These are phyloP conservation scores for Dacryopinax spathularia DNA, from an alignment of 768 basidiomycete species.

Conservation along the genomic window DNA sequence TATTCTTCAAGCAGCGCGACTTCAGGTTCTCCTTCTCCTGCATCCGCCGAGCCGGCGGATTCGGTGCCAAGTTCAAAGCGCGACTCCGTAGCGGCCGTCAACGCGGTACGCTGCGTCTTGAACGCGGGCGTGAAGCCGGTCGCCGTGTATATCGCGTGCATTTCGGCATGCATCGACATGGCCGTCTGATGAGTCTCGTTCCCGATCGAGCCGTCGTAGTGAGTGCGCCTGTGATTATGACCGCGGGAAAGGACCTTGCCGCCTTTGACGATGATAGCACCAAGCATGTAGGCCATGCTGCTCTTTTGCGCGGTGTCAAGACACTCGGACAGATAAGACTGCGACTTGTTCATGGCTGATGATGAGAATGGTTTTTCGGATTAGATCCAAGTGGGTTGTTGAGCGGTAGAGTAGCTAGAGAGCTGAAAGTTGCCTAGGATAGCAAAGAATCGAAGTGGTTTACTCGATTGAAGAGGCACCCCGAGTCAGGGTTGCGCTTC, in stretches of 20 bases:
- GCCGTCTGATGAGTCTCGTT: slow-evolving; percentile 26
- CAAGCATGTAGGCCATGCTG: slow-evolving; percentile 9
- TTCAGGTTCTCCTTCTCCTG: slow-evolving; percentile 9
- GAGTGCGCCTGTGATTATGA: slow-evolving; percentile 40
- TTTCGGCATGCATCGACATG: slow-evolving; percentile 41
- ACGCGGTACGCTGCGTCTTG: slow-evolving; percentile 30
- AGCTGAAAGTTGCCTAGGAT: not conserved
- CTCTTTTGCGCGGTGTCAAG: slow-evolving; percentile 9
- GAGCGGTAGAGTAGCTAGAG: not conserved
- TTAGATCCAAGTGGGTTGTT: not conserved
- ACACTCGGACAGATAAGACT: slow-evolving; percentile 10
- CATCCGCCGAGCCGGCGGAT: slow-evolving; percentile 15
- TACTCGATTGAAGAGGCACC: not conserved
- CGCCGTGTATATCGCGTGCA: slow-evolving; percentile 43
- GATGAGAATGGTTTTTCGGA: not conserved
- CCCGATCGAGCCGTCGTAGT: slow-evolving; percentile 31
- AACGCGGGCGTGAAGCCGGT: slow-evolving; percentile 35
- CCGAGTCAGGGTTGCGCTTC: not conserved
- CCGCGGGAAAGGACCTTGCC: slow-evolving; percentile 41
- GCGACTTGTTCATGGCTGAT: slow-evolving; percentile 10
- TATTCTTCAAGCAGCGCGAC: not conserved
- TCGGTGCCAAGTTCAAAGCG: slow-evolving; percentile 13
- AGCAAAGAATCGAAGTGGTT: slow-evolving; percentile 3
- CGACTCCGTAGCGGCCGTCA: not conserved
- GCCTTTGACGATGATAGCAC: slow-evolving; percentile 36